These are phyloP conservation scores for Scenedesmus sp. DNA, from an alignment of 163 green algal species.

Conservation along the genomic window DNA sequence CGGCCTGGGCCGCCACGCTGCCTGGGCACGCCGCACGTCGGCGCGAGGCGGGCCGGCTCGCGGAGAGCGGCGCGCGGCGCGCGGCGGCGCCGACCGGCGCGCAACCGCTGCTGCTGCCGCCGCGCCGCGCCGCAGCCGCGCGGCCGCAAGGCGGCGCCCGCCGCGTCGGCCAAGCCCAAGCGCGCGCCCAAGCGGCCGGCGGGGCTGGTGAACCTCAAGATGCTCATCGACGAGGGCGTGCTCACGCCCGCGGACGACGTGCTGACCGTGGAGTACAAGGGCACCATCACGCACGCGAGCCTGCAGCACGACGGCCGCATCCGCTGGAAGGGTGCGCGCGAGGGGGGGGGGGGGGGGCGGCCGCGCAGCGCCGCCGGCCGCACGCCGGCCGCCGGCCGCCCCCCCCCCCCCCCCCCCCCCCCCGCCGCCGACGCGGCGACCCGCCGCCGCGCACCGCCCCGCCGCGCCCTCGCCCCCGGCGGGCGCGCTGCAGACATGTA, in stretches of 20 bases:
- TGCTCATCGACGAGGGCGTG: constrained; percentile 77
- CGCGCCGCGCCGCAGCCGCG: background rate
- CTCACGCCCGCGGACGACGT: constrained; percentile 70
- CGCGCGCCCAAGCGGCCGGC: constrained; percentile 37
- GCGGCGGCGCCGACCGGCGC: background rate
- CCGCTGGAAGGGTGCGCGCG: constrained; percentile 54
- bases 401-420: background rate
- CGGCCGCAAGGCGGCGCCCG: constrained; percentile 10
- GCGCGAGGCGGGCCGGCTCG: too few species aligned
- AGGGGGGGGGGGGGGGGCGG: background rate
- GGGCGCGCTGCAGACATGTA: constrained; percentile 6
- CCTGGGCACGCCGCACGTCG: too few species aligned
- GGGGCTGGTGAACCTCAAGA: constrained; percentile 64
- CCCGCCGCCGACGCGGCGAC: constrained; percentile 11
- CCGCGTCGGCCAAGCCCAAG: constrained; percentile 23
- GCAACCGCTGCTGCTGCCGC: background rate
- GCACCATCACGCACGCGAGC: constrained; percentile 59
- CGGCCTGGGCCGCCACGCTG: too few species aligned
- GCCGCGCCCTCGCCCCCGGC: background rate
- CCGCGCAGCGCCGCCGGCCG: background rate
- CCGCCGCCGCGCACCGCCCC: background rate
- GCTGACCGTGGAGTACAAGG: constrained; percentile 86
- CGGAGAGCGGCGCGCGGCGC: too few species aligned
- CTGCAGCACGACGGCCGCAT: constrained; percentile 83
- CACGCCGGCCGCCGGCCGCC: background rate